Evolutionary conservation across 495 filamentous ascomycete species (phyloP).

Genomic region (Penicillium riverlandense): DNA sequence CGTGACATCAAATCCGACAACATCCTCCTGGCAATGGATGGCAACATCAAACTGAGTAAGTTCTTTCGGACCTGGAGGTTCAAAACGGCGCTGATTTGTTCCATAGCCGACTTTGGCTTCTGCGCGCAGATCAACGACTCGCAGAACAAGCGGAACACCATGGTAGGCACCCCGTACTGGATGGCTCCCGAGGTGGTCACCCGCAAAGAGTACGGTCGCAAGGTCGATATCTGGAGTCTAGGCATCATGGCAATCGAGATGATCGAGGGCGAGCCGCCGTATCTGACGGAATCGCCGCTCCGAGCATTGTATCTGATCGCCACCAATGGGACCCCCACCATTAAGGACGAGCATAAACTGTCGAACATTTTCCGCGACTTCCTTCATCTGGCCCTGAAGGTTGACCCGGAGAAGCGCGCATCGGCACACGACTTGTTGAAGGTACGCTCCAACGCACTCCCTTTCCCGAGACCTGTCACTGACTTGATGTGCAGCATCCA

Average conservation of each 20-base stretch:
- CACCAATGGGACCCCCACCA: constrained; percentile 89
- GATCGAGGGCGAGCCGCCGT: constrained; percentile 98
- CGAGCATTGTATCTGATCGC: constrained; percentile 93
- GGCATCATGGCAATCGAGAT: constrained; percentile 99
- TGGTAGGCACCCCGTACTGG: constrained; percentile 99
- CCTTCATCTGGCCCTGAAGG: constrained; percentile 81
- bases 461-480: constrained; percentile 12
- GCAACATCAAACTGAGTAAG: constrained; percentile 96
- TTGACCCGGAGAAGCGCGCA: constrained; percentile 92
- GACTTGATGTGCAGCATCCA: constrained; percentile 58
- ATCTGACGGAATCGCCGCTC: constrained; percentile 90
- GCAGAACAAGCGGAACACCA: constrained; percentile 94
- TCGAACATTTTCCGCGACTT: constrained; percentile 82
- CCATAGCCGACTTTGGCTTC: constrained; percentile 91
- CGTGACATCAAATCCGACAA: constrained; percentile 99
- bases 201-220: constrained; percentile 93
- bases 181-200: constrained; percentile 99
- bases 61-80: constrained; percentile 12
- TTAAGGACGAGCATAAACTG: constrained; percentile 86
- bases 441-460: constrained; percentile 44
- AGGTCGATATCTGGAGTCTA: constrained; percentile 97
- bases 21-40: constrained; percentile 88
- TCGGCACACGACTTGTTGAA: constrained; percentile 87
- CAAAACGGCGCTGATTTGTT: constrained; percentile 19
- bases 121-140: constrained; percentile 98